Conservation (phyloP, 2,329 filamentous ascomycete genomes). For the Pseudocercospora eumusae region DNA sequence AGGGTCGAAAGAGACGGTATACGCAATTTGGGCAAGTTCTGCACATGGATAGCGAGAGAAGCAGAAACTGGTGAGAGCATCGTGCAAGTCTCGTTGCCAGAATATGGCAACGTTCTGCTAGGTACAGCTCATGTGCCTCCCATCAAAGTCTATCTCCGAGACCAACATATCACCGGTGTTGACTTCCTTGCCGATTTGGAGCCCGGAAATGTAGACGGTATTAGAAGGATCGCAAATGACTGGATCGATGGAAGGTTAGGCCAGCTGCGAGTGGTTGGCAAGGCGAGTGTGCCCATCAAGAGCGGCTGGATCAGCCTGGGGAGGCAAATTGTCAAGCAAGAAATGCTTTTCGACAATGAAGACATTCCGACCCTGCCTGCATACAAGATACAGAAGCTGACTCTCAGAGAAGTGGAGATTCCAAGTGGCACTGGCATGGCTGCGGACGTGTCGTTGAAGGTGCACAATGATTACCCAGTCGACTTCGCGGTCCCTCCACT, state of each 20-base stretch:
- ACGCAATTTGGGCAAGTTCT: constrained; percentile 72
- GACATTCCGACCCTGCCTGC: constrained; percentile 75
- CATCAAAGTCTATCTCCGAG: constrained; percentile 72
- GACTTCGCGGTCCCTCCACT: constrained; percentile 75
- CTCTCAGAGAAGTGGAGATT: constrained; percentile 69
- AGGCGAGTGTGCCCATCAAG: constrained; percentile 70
- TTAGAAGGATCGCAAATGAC: constrained; percentile 80
- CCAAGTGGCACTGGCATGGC: constrained; percentile 67
- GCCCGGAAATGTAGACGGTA: constrained; percentile 73
- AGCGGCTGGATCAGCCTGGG: constrained; percentile 80
- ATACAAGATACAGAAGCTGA: constrained; percentile 79
- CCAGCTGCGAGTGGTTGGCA: constrained; percentile 69
- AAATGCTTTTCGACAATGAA: constrained; percentile 70
- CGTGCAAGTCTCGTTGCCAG: constrained; percentile 76
- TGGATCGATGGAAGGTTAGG: constrained; percentile 80
- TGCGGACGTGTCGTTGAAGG: constrained; percentile 72
- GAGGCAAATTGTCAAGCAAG: constrained; percentile 72
- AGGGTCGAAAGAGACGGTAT: constrained; percentile 71
- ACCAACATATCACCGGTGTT: constrained; percentile 73
- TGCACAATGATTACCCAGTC: constrained; percentile 77
- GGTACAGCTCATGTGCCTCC: constrained; percentile 76
- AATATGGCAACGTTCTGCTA: constrained; percentile 74
- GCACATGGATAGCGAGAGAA: constrained; percentile 76
- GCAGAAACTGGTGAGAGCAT: constrained; percentile 72
- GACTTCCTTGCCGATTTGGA: constrained; percentile 76